Base-by-base conservation (phyloP, 192 early-diverging fungal species). In the Mortierella alpina region DNA sequence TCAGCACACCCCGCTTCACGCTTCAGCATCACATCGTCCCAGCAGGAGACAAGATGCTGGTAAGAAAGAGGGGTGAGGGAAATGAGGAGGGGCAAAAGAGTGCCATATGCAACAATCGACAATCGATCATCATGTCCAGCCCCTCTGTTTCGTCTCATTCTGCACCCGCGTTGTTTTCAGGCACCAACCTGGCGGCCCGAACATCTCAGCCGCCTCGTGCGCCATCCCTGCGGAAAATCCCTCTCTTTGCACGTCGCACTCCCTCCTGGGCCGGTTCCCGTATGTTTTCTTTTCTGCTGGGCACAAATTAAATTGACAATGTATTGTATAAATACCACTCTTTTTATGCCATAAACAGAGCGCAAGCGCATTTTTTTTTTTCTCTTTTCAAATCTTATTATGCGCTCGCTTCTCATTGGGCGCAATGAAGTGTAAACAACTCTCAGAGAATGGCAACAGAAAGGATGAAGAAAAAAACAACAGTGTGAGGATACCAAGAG, bases 361-460 rank as follows among this genome's bases (percentile, higher is more conserved):
- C 50, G 63, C 58, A 59, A 64, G 63, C 71, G 63, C 71, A 65
- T 44, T 73, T 72, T 72, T 50, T 49, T 73, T 72, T 64, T 59
- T 42, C 17, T 45, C 39, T 61, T 48, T 31, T 31, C n/a, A 42
- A 53, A 60, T 22, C 59, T 61, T 74, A 53, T 39, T 59, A 11
- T 44, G 56, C 41, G 55, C 72, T 66, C 42, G 46, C 49, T 42
- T 74, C 59, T 74, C 72, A 74, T 74, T 74, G 72, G 72, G 72
- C 72, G 72, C 64, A 74, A 67, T 67, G 61, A 44, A 62, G n/a
- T 11, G 41, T 63, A 63, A 63, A 46, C 17, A 63, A 44, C 31
- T 31, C 31, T 31, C 31, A n/a, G n/a, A n/a, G n/a, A n/a, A n/a
- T n/a, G n/a, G n/a, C n/a, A 41, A 41, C 41, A 47, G 22, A 48